Percentiles rank a stretch among this genome's conserved stretches.
Evolutionary conservation across 768 basidiomycete genomes (phyloP).

Genomic region (Mrakia blollopis): DNA sequence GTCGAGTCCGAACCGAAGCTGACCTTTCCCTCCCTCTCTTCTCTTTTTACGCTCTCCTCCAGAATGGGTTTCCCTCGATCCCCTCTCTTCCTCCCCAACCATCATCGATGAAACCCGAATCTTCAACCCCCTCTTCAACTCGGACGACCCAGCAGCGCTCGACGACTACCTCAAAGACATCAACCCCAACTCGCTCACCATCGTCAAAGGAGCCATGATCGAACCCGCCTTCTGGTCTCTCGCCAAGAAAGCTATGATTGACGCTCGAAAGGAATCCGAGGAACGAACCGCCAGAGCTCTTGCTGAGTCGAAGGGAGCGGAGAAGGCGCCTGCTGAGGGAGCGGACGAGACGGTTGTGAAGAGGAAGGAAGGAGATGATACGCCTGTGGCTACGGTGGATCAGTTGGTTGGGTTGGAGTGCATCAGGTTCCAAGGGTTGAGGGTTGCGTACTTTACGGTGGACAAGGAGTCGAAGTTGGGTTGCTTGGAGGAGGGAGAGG

Average conservation of each 20-base stretch:
- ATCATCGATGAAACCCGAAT: conserved; percentile 80
- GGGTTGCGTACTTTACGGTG: conserved; percentile 89
- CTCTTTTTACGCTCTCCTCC: background rate
- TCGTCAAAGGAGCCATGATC: conserved; percentile 72
- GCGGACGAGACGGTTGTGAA: conserved; percentile 56
- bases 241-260: conserved; percentile 60
- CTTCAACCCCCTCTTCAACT: conserved; percentile 91
- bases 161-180: conserved; percentile 80
- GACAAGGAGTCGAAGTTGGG: conserved; percentile 76
- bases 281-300: conserved; percentile 51
- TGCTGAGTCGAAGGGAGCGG: conserved; percentile 17
- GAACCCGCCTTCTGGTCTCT: conserved; percentile 86
- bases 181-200: conserved; percentile 71
- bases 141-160: conserved; percentile 70
- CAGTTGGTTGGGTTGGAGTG: conserved; percentile 86
- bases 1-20: background rate
- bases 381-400: conserved; percentile 67
- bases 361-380: conserved; percentile 64
- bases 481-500: conserved; percentile 56
- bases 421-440: conserved; percentile 91
- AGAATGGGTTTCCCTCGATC: conserved; percentile 43
- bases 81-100: conserved; percentile 72
- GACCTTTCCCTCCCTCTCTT: no score
- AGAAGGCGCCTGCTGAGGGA: conserved; percentile 36
- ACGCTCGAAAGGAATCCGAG: conserved; percentile 56